Conservation (phyloP, 345 rosid genomes). For the Eucalyptus marginata region DNA sequence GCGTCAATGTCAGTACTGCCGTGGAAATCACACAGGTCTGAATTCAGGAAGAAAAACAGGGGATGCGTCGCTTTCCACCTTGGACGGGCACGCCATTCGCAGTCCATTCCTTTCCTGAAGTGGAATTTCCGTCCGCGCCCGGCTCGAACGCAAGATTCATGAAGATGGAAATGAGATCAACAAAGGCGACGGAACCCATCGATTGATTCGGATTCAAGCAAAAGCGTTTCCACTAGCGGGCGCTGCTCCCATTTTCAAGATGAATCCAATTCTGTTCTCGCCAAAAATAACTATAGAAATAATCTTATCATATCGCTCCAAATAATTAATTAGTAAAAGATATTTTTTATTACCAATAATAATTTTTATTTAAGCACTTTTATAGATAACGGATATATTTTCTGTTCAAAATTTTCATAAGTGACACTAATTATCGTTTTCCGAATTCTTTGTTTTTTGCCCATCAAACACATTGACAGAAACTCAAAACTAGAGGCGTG, state of each 20-base stretch:
- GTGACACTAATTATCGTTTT: not conserved
- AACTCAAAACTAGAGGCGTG: no score
- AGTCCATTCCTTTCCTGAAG: not conserved
- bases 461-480: not conserved
- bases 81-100: not conserved
- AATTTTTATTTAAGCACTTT: not conserved
- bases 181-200: not conserved
- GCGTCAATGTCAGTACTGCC: not conserved
- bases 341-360: not conserved
- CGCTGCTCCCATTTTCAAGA: not conserved
- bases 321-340: not conserved
- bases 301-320: not conserved
- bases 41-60: not conserved
- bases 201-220: not conserved
- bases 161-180: not conserved
- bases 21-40: not conserved
- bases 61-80: not conserved
- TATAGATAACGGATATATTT: rapidly evolving
- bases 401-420: not conserved
- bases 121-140: not conserved
- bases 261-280: not conserved
- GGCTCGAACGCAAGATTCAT: not conserved
- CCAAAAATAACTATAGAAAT: not conserved
- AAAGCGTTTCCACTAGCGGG: not conserved
- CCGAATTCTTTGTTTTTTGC: not conserved